Base-by-base conservation (phyloP, 805 yeast genomes). In the Yamadazyma sp. region DNA sequence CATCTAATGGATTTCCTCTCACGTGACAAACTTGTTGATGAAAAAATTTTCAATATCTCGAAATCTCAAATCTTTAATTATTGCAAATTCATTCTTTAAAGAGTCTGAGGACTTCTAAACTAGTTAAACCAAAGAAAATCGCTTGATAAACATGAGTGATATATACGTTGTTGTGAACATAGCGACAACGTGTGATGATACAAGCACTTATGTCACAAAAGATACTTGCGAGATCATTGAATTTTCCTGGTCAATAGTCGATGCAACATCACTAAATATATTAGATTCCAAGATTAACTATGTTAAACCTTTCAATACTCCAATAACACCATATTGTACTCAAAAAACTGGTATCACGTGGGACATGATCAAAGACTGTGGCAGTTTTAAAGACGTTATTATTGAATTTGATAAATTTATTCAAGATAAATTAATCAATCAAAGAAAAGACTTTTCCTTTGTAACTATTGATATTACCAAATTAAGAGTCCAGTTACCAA, bases 221-320 rank as follows among this genome's bases (percentile, higher is more conserved):
- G 95, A 85, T 56, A 70, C 84, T 21, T 69, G 82, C 4, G 88
- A 82, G 54, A 65, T 80, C 38, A 70, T 78, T 23, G 85, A 79
- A 52, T 55, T 86, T 11, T 76, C 85, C 3, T 86, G 91, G 85
- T 58, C 72, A 19, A 49, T 80, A 4, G 58, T 85, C 12, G 79
- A 82, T 50, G 72, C 84, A 13, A 49, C 59, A 4, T 65, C 76
- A 2, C 58, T 80, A 36, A 62, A 65, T 21, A 65, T 62, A 37
- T 52, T 64, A 22, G 56, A 63, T 38, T 52, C 57, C n/a, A 76
- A 67, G 35, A 62, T 74, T 11, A 62, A 69, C 7, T 52, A 78
- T 42, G 75, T 81, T 19, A 72, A 75, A 40, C 89, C 91, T 1
- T 58, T 69, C 27, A 76, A 75, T 53, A 76, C 86, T 0, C 85